Conservation (phyloP, 2,329 filamentous ascomycete genomes). For the Aplosporella prunicola region DNA sequence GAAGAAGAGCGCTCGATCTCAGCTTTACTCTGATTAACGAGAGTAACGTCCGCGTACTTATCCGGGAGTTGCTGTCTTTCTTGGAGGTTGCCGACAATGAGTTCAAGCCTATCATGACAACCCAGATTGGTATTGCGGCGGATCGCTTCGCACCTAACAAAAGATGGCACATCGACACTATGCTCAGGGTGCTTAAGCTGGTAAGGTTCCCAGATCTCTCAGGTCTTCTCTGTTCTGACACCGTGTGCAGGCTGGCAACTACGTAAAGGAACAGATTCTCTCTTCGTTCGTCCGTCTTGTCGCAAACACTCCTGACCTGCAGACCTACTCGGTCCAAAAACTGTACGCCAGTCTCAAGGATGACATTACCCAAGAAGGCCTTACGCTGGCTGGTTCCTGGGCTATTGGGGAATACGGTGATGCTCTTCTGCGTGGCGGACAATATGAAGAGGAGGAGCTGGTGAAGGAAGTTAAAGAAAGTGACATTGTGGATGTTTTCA, state of each 20-base stretch:
- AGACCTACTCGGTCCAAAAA: slow-evolving; percentile 95
- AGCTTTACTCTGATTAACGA: slow-evolving; percentile 99
- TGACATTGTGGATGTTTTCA: slow-evolving; percentile 89
- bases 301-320: slow-evolving; percentile 85
- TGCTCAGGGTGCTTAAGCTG: slow-evolving; percentile 84
- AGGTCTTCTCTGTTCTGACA: slow-evolving; percentile 12
- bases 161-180: slow-evolving; percentile 96
- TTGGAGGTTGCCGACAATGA: slow-evolving; percentile 95
- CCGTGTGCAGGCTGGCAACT: slow-evolving; percentile 62
- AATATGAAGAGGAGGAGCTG: slow-evolving; percentile 89
- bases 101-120: slow-evolving; percentile 98
- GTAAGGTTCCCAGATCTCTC: too few relatives aligned
- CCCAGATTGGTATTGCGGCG: slow-evolving; percentile 92
- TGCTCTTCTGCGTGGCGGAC: slow-evolving; percentile 73
- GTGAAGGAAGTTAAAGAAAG: slow-evolving; percentile 74
- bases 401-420: slow-evolving; percentile 97
- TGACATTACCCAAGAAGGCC: slow-evolving; percentile 92
- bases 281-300: slow-evolving; percentile 95
- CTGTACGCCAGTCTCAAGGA: slow-evolving; percentile 84
- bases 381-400: slow-evolving; percentile 90
- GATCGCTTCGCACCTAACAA: slow-evolving; percentile 96
- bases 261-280: slow-evolving; percentile 94
- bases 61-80: slow-evolving; percentile 88
- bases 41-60: slow-evolving; percentile 84
- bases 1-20: slow-evolving; percentile 86